Conservation (phyloP, 2,329 filamentous ascomycete genomes). For the Aspergillus thermomutatus region DNA sequence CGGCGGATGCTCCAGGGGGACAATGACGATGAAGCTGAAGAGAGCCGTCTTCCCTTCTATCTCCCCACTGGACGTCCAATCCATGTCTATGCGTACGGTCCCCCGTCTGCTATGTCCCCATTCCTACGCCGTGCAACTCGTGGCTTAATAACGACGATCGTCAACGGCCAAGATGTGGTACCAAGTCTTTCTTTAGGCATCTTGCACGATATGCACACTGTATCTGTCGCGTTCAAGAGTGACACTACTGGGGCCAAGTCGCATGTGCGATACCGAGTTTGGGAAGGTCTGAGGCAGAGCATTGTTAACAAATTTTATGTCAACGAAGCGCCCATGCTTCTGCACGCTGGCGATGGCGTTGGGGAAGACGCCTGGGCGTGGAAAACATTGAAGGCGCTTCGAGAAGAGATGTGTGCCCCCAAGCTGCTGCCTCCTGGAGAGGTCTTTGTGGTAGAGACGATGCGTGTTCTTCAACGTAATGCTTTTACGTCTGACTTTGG, state of each 20-base stretch:
- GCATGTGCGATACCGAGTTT: constrained; percentile 64
- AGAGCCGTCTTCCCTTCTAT: constrained; percentile 35
- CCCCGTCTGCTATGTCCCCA: constrained; percentile 68
- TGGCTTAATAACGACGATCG: constrained; percentile 70
- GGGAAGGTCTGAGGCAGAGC: constrained; percentile 61
- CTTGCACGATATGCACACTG: constrained; percentile 70
- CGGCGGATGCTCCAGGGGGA: constrained; percentile 38
- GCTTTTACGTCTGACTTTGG: constrained; percentile 52
- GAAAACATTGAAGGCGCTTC: constrained; percentile 62
- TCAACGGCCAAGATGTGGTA: constrained; percentile 71
- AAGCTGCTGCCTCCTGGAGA: constrained; percentile 75
- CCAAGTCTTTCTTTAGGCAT: constrained; percentile 70
- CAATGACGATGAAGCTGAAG: constrained; percentile 14
- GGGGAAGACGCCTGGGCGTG: constrained; percentile 69
- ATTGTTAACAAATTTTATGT: constrained; percentile 62
- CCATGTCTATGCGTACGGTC: constrained; percentile 76
- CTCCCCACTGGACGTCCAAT: constrained; percentile 68
- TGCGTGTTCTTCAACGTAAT: constrained; percentile 63
- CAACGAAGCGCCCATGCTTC: constrained; percentile 41
- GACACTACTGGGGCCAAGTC: constrained; percentile 66
- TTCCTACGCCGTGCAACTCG: constrained; percentile 67
- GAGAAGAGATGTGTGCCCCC: constrained; percentile 64
- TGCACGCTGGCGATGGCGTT: constrained; percentile 47
- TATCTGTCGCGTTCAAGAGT: constrained; percentile 69
- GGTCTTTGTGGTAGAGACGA: constrained; percentile 69